Evolutionary conservation across 2,329 filamentous ascomycete genomes (phyloP).

Genomic region (Torrubiellomyces zombiae): DNA sequence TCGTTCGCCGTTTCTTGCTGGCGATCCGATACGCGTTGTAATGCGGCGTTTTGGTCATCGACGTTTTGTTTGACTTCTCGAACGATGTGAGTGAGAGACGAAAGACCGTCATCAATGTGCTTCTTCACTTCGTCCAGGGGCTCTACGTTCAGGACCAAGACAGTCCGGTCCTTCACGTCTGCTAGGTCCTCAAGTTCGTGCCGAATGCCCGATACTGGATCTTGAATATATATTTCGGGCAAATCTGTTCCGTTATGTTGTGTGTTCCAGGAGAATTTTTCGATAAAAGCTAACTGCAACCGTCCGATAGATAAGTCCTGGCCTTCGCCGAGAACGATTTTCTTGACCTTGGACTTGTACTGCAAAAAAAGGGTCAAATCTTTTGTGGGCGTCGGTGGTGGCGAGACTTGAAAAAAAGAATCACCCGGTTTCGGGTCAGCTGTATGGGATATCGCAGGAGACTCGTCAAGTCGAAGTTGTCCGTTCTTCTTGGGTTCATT

Average conservation of each 20-base stretch:
- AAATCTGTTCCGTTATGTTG: constrained; percentile 84
- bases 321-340: constrained; percentile 77
- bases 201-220: constrained; percentile 85
- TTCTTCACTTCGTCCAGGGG: constrained; percentile 88
- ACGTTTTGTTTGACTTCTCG: constrained; percentile 72
- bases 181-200: constrained; percentile 87
- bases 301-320: constrained; percentile 70
- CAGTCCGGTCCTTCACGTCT: constrained; percentile 88
- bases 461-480: constrained; percentile 9
- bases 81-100: constrained; percentile 64
- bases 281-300: constrained; percentile 89
- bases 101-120: constrained; percentile 85
- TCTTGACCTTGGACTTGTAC: constrained; percentile 95
- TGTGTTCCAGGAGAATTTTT: constrained; percentile 98
- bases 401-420: constrained; percentile 42
- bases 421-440: constrained; percentile 27
- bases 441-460: constrained; percentile 8
- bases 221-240: constrained; percentile 95
- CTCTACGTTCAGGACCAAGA: constrained; percentile 89
- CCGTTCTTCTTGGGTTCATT: constrained; percentile 6
- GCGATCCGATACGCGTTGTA: constrained; percentile 76
- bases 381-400: constrained; percentile 52
- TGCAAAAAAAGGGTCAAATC: constrained; percentile 88
- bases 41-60: constrained; percentile 63
- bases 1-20: constrained; percentile 84